phyloP scores from a whole-genome alignment of 371 early-diverging fungal genomes.

The Mortierella sp. region DNA sequence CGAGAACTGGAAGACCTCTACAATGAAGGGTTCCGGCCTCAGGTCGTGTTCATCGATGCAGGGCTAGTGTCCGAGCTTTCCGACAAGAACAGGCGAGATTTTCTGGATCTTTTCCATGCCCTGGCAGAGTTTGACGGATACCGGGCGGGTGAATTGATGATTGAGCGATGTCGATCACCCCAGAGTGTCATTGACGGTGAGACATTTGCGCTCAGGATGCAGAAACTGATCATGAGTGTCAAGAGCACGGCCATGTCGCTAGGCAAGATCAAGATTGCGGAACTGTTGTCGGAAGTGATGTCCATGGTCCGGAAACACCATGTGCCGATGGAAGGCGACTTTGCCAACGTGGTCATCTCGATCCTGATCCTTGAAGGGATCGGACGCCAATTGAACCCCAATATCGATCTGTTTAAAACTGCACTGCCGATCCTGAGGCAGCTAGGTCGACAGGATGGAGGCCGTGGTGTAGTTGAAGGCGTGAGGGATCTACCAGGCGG shows the following conservation, averaged over 20 bases:
- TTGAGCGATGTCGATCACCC: constrained; percentile 85
- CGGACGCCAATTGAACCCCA: constrained; percentile 88
- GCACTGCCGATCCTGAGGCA: constrained; percentile 82
- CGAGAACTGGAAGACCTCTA: constrained; percentile 64
- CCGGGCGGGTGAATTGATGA: constrained; percentile 85
- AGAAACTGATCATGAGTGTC: constrained; percentile 74
- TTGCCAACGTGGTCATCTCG: constrained; percentile 90
- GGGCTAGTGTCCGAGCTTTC: constrained; percentile 88
- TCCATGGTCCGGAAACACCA: constrained; percentile 89
- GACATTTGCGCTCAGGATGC: constrained; percentile 83
- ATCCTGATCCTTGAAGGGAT: constrained; percentile 94
- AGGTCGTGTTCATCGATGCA: constrained; percentile 89
- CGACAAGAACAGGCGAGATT: constrained; percentile 78
- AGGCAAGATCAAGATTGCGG: constrained; percentile 79
- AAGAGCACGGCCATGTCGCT: constrained; percentile 81
- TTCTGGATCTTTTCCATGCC: constrained; percentile 90
- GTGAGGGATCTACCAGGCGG: constrained; percentile 62
- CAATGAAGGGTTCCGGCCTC: constrained; percentile 77
- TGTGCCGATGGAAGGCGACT: constrained; percentile 93
- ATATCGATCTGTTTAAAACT: constrained; percentile 89
- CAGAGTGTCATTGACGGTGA: constrained; percentile 77
- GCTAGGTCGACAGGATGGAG: constrained; percentile 67
- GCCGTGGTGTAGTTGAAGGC: constrained; percentile 63
- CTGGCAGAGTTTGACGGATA: constrained; percentile 88
- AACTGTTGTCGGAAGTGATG: constrained; percentile 82